Conservation (phyloP, 768 basidiomycete genomes). For the Lentinula detonsa region DNA sequence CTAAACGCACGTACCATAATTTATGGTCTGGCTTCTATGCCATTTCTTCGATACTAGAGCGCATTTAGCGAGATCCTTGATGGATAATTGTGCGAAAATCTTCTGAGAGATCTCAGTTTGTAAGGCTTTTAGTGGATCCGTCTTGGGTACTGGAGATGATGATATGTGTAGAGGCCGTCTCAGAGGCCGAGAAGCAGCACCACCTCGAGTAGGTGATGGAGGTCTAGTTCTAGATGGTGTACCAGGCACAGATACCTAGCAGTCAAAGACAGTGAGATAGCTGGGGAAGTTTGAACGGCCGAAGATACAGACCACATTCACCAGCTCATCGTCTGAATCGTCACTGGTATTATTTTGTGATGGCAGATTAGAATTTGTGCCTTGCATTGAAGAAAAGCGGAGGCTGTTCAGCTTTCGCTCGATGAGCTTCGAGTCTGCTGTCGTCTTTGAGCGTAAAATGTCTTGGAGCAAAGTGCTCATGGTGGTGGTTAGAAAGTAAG, state of each 20-base stretch:
- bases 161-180: conserved; percentile 41
- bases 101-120: conserved; percentile 80
- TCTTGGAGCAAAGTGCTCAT: conserved; percentile 69
- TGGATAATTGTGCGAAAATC: conserved; percentile 59
- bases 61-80: conserved; percentile 68
- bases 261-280: conserved; percentile 5
- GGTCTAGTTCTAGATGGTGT: conserved; percentile 65
- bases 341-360: conserved; percentile 10
- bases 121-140: conserved; percentile 63
- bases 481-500: conserved; percentile 19
- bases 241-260: conserved; percentile 59
- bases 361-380: conserved; percentile 10
- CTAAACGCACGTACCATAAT: conserved; percentile 58
- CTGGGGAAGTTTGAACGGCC: not conserved
- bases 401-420: conserved; percentile 28
- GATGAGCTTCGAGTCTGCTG: conserved; percentile 25
- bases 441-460: conserved; percentile 50
- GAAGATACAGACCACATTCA: conserved; percentile 55
- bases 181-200: conserved; percentile 40
- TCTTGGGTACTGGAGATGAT: conserved; percentile 7
- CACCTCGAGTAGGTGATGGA: conserved; percentile 41
- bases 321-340: conserved; percentile 56
- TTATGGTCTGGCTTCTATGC: conserved; percentile 83
- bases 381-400: conserved; percentile 14
- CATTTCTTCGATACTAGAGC: conserved; percentile 82